Evolutionary conservation across 345 rosid genomes (phyloP).

Genomic region (Lepidium africanum): DNA sequence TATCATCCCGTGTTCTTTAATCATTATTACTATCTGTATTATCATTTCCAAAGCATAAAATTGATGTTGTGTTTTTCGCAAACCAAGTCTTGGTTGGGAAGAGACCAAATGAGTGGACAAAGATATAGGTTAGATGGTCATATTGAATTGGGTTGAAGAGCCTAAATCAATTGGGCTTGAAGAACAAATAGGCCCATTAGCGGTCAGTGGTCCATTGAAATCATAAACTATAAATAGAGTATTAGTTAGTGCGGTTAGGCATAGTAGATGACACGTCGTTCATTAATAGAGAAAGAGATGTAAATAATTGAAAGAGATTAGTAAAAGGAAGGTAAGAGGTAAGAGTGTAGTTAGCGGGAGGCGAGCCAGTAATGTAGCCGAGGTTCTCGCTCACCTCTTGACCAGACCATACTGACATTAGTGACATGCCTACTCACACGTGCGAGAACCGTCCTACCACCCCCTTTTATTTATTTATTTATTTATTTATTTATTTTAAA

Average conservation of each 20-base stretch:
- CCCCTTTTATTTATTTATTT: neutral
- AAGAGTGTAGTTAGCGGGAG: constrained; percentile 24
- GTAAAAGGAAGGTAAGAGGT: neutral
- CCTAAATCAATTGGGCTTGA: neutral
- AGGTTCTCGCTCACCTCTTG: constrained; percentile 36
- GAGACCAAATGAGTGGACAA: neutral
- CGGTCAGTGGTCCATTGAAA: neutral
- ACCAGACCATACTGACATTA: constrained; percentile 20
- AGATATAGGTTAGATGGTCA: neutral
- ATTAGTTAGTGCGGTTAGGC: neutral
- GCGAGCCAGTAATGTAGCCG: constrained; percentile 54
- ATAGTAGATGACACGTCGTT: constrained; percentile 11
- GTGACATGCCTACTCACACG: constrained; percentile 46
- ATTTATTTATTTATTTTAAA: neutral
- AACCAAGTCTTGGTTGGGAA: neutral
- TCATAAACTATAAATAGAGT: neutral
- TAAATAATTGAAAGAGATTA: neutral
- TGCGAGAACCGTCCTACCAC: constrained; percentile 41
- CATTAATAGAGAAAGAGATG: constrained; percentile 5
- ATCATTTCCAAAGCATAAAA: neutral
- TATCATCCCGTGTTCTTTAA: neutral
- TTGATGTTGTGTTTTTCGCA: too few species aligned
- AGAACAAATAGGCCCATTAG: neutral
- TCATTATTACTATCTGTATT: neutral
- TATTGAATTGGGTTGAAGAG: neutral